Evolutionary conservation across 768 basidiomycete genomes (phyloP), one percentile per base, ranked within the genome.

Genomic region (Terana coerulea): DNA sequence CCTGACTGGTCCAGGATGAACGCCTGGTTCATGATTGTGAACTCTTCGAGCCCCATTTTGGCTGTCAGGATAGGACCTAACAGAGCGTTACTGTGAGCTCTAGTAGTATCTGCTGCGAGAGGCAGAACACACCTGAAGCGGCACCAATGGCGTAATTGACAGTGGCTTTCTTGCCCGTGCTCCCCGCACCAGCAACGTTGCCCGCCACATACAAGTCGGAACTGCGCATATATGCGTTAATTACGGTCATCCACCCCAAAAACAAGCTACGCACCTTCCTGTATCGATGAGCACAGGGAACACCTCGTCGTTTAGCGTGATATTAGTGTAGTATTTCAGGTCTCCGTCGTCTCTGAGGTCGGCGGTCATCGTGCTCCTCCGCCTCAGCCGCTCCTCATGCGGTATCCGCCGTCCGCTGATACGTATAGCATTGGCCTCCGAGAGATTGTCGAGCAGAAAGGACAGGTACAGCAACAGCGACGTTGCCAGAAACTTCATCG

Each of bases 181-280:
- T 54, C 11, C 57, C 40, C 14, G 65, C 58, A 25, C 45, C 51
- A 11, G 57, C 52, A 7, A 69, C 61, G 19, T 54, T 47, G 2
- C 64, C 64, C 12, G 60, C 61, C 3, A 68, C 61, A 58, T 63
- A 67, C 19, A 69, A 39, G 47, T 69, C 68, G 12, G 67, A 61
- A 34, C 67, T 68, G 39, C 29, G 14, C 30, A 37, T n/a, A 31
- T 11, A 7, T 9, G 17, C 19, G 37, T 15, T 35, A 10, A 37
- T 17, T 10, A 35, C 24, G 26, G 21, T 28, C 21, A 30, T 28
- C 14, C 15, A 33, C 9, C 53, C 2, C 33, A 21, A 17, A 8
- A 14, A 21, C 28, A 45, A 9, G 19, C 14, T 5, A 53, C 61
- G 34, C 49, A 68, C 66, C 66, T 69, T 31, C 68, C 68, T 6